A percentile compares a stretch with the other conserved stretches of the same genome.
These are phyloP conservation scores for Pyrenochaeta sp. DNA, from an alignment of 2,329 filamentous ascomycete species.

Conservation along the genomic window DNA sequence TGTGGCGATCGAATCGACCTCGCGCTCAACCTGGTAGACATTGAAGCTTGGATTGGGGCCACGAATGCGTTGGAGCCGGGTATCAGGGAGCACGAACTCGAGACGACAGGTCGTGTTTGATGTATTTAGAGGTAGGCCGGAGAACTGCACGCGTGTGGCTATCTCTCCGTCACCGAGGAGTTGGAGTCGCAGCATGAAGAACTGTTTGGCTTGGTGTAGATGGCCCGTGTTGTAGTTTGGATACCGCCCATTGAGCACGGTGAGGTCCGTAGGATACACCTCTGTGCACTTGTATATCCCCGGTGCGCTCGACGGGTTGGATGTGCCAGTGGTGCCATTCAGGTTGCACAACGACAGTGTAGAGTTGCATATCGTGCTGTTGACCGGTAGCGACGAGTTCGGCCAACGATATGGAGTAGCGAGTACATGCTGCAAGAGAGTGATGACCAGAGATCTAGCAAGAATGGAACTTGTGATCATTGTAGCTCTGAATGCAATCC, in stretches of 20 bases:
- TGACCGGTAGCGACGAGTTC: constrained; percentile 13
- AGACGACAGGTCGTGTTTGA: constrained; percentile 32
- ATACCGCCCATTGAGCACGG: constrained; percentile 37
- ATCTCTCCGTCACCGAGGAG: constrained; percentile 23
- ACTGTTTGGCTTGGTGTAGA: constrained; percentile 24
- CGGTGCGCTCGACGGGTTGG: constrained; percentile 2
- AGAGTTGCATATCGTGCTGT: constrained; percentile 10
- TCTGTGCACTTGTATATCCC: constrained; percentile 23
- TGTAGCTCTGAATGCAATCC: too few relatives aligned
- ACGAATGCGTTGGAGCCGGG: constrained; percentile 14
- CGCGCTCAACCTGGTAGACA: constrained; percentile 31
- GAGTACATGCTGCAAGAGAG: constrained; percentile 8
- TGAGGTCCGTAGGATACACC: constrained; percentile 30
- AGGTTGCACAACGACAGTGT: constrained; percentile 3
- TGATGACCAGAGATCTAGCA: not conserved
- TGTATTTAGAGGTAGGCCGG: constrained; percentile 3
- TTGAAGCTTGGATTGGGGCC: constrained; percentile 34
- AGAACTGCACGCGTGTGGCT: constrained; percentile 36
- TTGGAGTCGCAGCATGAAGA: constrained; percentile 42
- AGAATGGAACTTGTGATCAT: too few relatives aligned
- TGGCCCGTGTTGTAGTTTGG: constrained; percentile 24
- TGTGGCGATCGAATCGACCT: constrained; percentile 17
- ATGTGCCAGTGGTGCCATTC: not conserved
- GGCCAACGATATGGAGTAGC: constrained; percentile 18
- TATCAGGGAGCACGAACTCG: constrained; percentile 31